These are phyloP conservation scores for Dillenia suffruticosa DNA, from an alignment of 164 flowering plant genomes.

Conservation along the genomic window DNA sequence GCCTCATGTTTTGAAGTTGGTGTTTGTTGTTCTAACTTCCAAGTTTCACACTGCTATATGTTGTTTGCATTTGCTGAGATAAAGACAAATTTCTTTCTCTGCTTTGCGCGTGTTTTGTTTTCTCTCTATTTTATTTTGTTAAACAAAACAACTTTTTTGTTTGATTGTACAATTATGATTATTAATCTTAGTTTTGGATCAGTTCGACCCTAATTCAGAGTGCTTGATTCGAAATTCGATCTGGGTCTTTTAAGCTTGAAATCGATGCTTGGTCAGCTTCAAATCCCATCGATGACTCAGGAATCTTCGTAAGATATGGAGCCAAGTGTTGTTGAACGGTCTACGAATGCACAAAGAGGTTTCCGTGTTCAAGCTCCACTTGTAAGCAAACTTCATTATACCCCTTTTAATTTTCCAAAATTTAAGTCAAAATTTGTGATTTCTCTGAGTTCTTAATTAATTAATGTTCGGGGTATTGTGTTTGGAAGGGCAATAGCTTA, in stretches of 20 bases:
- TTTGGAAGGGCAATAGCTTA: too few species aligned
- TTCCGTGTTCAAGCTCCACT: conserved; percentile 79
- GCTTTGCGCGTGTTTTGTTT: too few species aligned
- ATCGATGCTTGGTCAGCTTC: neutral
- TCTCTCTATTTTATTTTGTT: neutral
- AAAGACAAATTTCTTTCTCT: conserved; percentile 9
- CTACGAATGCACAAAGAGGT: conserved; percentile 57
- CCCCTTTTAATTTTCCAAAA: neutral
- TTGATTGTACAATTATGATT: too few species aligned
- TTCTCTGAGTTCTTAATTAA: too few species aligned
- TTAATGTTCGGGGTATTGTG: too few species aligned
- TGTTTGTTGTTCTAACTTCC: conserved; percentile 7
- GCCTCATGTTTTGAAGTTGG: conserved; percentile 15
- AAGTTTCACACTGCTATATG: conserved; percentile 11
- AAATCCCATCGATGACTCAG: conserved; percentile 8
- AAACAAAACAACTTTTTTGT: neutral
- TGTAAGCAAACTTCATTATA: conserved; percentile 31
- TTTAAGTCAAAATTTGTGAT: too few species aligned
- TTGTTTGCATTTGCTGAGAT: conserved; percentile 26
- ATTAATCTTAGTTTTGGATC: neutral
- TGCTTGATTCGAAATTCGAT: conserved; percentile 7
- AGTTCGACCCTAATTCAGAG: neutral
- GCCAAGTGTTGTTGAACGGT: conserved; percentile 28
- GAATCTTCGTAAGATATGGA: conserved; percentile 36
- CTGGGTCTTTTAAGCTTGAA: conserved; percentile 3